Evolutionary conservation across 2,329 filamentous ascomycete genomes (phyloP).

Genomic region (Colletotrichum sp.): DNA sequence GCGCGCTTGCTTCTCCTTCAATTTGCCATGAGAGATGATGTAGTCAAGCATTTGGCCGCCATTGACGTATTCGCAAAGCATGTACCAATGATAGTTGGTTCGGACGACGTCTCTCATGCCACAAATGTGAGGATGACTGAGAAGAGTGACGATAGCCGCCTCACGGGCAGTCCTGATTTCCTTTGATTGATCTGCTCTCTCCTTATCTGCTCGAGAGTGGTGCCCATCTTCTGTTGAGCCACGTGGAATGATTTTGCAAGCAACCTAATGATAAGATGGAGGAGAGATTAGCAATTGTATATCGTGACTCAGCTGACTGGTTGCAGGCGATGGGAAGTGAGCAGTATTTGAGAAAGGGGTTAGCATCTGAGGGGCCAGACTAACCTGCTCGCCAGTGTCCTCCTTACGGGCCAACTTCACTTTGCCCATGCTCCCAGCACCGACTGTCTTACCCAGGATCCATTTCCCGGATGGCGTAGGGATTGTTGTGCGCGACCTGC

Average conservation of each 20-base stretch:
- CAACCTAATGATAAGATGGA: constrained; percentile 63
- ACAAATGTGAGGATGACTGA: constrained; percentile 95
- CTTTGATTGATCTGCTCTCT: constrained; percentile 93
- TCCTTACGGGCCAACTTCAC: constrained; percentile 93
- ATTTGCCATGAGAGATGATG: constrained; percentile 95
- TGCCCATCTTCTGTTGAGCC: constrained; percentile 87
- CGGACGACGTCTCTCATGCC: constrained; percentile 93
- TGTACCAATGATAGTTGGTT: constrained; percentile 99
- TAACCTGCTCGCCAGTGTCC: constrained; percentile 88
- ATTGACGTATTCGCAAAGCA: constrained; percentile 99
- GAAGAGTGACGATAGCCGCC: constrained; percentile 92
- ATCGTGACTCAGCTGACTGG: not conserved
- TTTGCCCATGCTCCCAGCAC: constrained; percentile 98
- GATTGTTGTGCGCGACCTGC: constrained; percentile 78
- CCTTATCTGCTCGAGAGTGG: constrained; percentile 72
- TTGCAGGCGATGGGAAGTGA: not conserved
- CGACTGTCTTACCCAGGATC: constrained; percentile 95
- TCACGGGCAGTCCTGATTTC: constrained; percentile 94
- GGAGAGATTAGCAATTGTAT: not conserved
- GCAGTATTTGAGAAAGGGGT: not conserved
- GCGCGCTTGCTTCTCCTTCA: constrained; percentile 97
- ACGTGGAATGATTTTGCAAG: constrained; percentile 95
- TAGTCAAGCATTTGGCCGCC: constrained; percentile 99
- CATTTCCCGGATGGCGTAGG: constrained; percentile 90
- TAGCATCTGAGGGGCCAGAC: constrained; percentile 28